Evolutionary conservation across 1,284 basidiomycete species (phyloP).

Genomic region (Rhodotorula glutinis): DNA sequence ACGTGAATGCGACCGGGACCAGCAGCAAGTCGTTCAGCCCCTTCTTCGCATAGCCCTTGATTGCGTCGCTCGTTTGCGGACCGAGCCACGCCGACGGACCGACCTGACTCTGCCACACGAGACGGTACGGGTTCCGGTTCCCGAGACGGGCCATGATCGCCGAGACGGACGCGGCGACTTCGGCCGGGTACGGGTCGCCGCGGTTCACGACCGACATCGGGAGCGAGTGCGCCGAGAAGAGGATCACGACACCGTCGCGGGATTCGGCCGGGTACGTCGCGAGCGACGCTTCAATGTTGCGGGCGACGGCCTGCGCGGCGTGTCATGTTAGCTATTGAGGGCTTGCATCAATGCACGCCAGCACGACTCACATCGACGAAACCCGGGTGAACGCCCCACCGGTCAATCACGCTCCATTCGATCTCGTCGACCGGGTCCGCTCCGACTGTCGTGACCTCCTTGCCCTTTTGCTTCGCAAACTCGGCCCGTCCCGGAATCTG

Average conservation of each 20-base stretch:
- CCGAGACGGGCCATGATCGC: slow-evolving; percentile 79
- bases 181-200: slow-evolving; percentile 93
- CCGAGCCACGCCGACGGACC: slow-evolving; percentile 98
- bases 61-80: slow-evolving; percentile 85
- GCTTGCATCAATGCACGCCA: background rate
- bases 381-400: slow-evolving; percentile 93
- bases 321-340: background rate
- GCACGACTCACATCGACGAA: slow-evolving; percentile 73
- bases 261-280: slow-evolving; percentile 67
- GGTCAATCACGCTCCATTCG: slow-evolving; percentile 95
- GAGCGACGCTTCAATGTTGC: slow-evolving; percentile 81
- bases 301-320: slow-evolving; percentile 76
- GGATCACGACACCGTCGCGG: slow-evolving; percentile 72
- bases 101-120: slow-evolving; percentile 98
- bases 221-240: slow-evolving; percentile 94
- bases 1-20: slow-evolving; percentile 96
- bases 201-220: slow-evolving; percentile 97
- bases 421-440: slow-evolving; percentile 56
- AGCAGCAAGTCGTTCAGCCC: slow-evolving; percentile 84
- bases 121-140: slow-evolving; percentile 76
- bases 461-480: no score
- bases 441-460: slow-evolving; percentile 56
- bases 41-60: slow-evolving; percentile 86
- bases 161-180: slow-evolving; percentile 89
- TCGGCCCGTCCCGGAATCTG: slow-evolving; percentile 42